Base-by-base conservation (phyloP, 2,329 filamentous ascomycete species). In the Microascus cirrosus region DNA sequence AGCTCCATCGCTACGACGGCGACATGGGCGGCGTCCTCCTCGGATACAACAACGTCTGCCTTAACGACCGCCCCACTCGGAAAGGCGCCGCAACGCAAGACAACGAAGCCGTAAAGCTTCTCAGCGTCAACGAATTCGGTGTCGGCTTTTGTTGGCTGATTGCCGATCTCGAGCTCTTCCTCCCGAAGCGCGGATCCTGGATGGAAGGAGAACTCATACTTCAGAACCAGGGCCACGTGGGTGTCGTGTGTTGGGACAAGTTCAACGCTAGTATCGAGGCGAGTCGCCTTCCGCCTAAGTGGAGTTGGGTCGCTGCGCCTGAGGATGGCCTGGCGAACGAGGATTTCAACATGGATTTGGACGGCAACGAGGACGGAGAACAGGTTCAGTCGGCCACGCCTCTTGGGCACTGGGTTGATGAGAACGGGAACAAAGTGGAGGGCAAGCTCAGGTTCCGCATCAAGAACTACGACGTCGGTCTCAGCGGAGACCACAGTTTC, bases 201-300 rank as follows among this genome's bases (percentile, higher is more conserved):
- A 80, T 97, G 67, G 86, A 92, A 63, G 94, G 90, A 12, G 85
- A 80, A 63, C 81, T 96, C 58, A 94, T 93, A 65, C 77, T 96
- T 34, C 90, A 95, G 68, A 93, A 87, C 54, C 89, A 94, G 64
- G 90, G 90, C 7, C 90, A 96, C 67, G 79, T 99, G 7, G 92
- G 93, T 22, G 81, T 96, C 2, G 84, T 95, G 12, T 94, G 90
- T 69, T 92, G 90, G 73, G 93, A 93, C 70, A 83, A 90, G 63
- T 97, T 97, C 78, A 95, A 94, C 64, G 89, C 93, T 1, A 90
- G 87, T 51, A 89, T 99, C 60, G 87, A 93, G 65, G 79, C 86
- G 24, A 82, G 82, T 60, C 79, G 89, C 39, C 76, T 99, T 18
- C 94, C 94, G 0, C 71, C 74, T 15, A 80, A 81, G 25, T 99